Conservation (phyloP, 164 flowering plant species). For the Vitis amurensis region DNA sequence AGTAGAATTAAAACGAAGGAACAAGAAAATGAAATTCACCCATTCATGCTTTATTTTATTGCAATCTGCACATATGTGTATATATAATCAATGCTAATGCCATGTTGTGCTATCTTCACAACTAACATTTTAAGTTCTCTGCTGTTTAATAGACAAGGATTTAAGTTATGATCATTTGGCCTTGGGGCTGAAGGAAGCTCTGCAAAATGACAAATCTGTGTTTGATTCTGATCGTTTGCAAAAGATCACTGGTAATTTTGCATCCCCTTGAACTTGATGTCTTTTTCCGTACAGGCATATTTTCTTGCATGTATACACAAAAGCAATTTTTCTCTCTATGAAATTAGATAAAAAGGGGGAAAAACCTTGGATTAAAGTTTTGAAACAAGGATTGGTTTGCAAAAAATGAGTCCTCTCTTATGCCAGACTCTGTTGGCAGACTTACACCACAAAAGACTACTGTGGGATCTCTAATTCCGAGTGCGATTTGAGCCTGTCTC, state of each 20-base stretch:
- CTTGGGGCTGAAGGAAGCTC: conserved; percentile 62
- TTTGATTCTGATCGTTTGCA: conserved; percentile 93
- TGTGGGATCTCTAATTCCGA: too few species aligned
- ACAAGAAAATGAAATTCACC: not conserved
- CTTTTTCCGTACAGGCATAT: too few species aligned
- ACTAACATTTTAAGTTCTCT: not conserved
- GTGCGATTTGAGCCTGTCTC: too few species aligned
- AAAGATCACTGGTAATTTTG: conserved; percentile 60
- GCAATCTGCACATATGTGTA: not conserved
- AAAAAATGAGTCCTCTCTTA: too few species aligned
- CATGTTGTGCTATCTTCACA: not conserved
- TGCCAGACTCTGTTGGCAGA: too few species aligned
- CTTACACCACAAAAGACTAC: too few species aligned
- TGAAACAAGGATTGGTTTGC: too few species aligned
- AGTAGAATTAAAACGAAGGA: not conserved
- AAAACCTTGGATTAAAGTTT: too few species aligned
- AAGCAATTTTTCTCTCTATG: too few species aligned
- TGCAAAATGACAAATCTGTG: conserved; percentile 72
- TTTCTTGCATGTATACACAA: too few species aligned
- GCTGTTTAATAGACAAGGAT: conserved; percentile 57
- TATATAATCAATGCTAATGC: too few species aligned
- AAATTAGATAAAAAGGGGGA: too few species aligned
- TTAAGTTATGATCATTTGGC: conserved; percentile 79
- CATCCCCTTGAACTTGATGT: not conserved
- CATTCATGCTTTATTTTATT: not conserved